Evolutionary conservation across 2,329 filamentous ascomycete genomes (phyloP).

Genomic region (Cordyceps militaris): DNA sequence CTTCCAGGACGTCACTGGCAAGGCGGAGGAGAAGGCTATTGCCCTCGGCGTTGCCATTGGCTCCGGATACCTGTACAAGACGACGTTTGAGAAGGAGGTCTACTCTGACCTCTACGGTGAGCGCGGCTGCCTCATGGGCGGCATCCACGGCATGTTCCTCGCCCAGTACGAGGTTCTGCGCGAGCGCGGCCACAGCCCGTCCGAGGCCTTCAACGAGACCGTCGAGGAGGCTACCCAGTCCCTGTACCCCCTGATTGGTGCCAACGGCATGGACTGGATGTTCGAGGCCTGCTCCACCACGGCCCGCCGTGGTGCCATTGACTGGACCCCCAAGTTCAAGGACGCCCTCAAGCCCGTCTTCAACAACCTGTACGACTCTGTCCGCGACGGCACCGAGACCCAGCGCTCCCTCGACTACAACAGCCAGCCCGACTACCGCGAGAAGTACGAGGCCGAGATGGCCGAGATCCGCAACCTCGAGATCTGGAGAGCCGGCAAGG

Average conservation of each 20-base stretch:
- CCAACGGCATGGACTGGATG: slow-evolving; percentile 99
- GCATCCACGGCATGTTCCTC: slow-evolving; percentile 99
- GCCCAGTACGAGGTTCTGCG: slow-evolving; percentile 99
- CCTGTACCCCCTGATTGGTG: slow-evolving; percentile 94
- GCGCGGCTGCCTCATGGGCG: slow-evolving; percentile 99
- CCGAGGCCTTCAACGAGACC: slow-evolving; percentile 99
- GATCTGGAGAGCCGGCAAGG: slow-evolving; percentile 99
- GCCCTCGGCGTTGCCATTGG: slow-evolving; percentile 96
- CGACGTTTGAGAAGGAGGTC: slow-evolving; percentile 99
- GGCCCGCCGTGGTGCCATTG: slow-evolving; percentile 94
- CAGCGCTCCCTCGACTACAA: slow-evolving; percentile 97
- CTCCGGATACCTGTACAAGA: slow-evolving; percentile 99
- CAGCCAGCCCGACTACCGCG: slow-evolving; percentile 87
- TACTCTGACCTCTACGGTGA: slow-evolving; percentile 99
- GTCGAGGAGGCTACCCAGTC: slow-evolving; percentile 99
- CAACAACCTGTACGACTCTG: slow-evolving; percentile 91
- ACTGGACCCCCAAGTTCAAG: slow-evolving; percentile 98
- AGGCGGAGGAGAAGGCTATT: slow-evolving; percentile 96
- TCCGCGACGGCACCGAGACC: slow-evolving; percentile 88
- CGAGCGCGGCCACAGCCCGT: slow-evolving; percentile 94
- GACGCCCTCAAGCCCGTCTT: slow-evolving; percentile 97
- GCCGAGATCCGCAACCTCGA: slow-evolving; percentile 95
- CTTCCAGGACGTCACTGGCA: slow-evolving; percentile 95
- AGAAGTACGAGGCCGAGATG: slow-evolving; percentile 98
- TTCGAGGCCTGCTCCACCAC: slow-evolving; percentile 99